Evolutionary conservation across 176 grass and related monocot genomes (phyloP).

Genomic region (bread wheat (Triticum aestivum)): DNA sequence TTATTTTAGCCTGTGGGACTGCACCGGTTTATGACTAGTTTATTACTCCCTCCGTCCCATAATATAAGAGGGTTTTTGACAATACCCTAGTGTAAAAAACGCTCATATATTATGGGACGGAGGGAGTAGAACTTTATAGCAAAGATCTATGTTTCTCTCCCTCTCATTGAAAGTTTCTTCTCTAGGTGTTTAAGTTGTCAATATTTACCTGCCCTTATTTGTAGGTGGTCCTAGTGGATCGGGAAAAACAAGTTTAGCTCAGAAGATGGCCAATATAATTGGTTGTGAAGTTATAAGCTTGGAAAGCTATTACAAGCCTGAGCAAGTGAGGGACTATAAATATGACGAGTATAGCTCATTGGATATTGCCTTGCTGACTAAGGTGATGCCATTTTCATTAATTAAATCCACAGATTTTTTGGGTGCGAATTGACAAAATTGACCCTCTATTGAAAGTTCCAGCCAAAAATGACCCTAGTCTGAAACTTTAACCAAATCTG

Average conservation of each 20-base stretch:
- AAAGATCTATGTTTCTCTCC: background rate
- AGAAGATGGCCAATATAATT: constrained; percentile 99
- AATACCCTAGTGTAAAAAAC: no score
- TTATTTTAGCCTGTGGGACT: background rate
- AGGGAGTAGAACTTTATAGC: background rate
- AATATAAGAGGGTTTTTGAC: no score
- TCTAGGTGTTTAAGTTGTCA: constrained; percentile 26
- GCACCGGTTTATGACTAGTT: background rate
- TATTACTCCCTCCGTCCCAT: background rate
- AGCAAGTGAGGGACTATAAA: constrained; percentile 96
- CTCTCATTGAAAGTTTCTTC: background rate
- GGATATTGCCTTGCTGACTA: constrained; percentile 85
- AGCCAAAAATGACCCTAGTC: background rate
- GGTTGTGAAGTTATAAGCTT: constrained; percentile 98
- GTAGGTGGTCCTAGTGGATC: constrained; percentile 97
- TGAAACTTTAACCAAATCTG: background rate
- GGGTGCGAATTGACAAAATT: background rate
- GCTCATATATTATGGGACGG: no score
- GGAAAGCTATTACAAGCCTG: constrained; percentile 98
- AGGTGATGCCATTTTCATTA: constrained; percentile 46
- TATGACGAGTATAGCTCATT: constrained; percentile 96
- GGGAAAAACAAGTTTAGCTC: constrained; percentile 94
- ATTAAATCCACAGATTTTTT: background rate
- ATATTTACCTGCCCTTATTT: constrained; percentile 21
- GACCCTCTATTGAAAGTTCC: background rate